Evolutionary conservation across 2,329 filamentous ascomycete genomes (phyloP), one percentile per base, ranked within the genome.

Genomic region (Venturia effusa): DNA sequence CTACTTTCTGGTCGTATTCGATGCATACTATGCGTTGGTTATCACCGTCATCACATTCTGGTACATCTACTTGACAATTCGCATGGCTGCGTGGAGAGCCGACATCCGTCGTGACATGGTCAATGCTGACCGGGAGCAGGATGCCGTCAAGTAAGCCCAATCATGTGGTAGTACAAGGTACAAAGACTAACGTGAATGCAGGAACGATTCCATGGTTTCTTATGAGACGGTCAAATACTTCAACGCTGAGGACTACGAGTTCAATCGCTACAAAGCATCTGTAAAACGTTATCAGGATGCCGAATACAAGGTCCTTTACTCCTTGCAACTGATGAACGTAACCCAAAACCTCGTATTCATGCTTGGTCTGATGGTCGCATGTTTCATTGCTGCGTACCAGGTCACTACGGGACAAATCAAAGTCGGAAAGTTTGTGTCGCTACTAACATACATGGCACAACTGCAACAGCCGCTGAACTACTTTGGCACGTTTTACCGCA

Each of bases 121-220:
- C 61, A 97, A 97, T 73, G 90, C 92, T 17, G 92, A 94, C 69
- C 84, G 94, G 67, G 92, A 97, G 76, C 92, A 97, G 76, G 93
- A 97, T 75, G 94, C 94, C 7, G 92, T 97, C 69, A 97, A 97
- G 82, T 84, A 73, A 76, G 81, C 78, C 37, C 17, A 34, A 45
- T 13, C 24, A 34, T 43, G 32, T 10, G 17, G 27, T 51, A 13
- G 34, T 30, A 48, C 57, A 64, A 59, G 40, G 11, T 39, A 55
- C 17, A 40, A 43, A 32, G 22, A 61, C 72, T 76, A 67, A 76
- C 67, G 32, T 40, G 24, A 19, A 2, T 51, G 15, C 67, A 84
- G 81, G 77, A 97, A 97, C 73, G 94, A 99, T 74, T 97, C 94
- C 0, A 94, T 99, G 79, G 92, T 94, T 67, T 96, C 92, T n/a